phyloP scores from a whole-genome alignment of 2,329 filamentous ascomycete species.

The Periconia sp. region DNA sequence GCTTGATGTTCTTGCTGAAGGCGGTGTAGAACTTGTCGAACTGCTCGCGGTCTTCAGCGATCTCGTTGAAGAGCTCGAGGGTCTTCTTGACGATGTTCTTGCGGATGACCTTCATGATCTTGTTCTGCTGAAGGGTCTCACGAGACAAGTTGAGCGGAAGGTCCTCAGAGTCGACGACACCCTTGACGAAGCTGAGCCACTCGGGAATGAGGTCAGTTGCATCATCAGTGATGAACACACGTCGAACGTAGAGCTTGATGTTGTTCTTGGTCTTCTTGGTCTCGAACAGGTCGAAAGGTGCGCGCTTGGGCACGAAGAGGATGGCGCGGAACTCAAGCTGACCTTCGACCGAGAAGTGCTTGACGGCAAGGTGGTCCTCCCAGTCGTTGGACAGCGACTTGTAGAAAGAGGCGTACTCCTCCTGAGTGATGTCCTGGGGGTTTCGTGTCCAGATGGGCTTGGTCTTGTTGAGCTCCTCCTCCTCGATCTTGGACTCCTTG shows the following conservation, averaged over 20 bases:
- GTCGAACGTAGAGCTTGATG: constrained; percentile 99
- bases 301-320: constrained; percentile 99
- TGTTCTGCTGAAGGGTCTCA: constrained; percentile 99
- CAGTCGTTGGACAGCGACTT: constrained; percentile 99
- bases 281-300: constrained; percentile 99
- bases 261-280: constrained; percentile 99
- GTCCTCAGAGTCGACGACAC: constrained; percentile 99
- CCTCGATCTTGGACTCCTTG: constrained; percentile 98
- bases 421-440: constrained; percentile 89
- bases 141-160: constrained; percentile 98
- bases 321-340: constrained; percentile 99
- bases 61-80: constrained; percentile 98
- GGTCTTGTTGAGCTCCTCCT: constrained; percentile 99
- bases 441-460: constrained; percentile 99
- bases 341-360: constrained; percentile 99
- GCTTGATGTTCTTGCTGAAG: constrained; percentile 99
- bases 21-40: constrained; percentile 99
- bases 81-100: constrained; percentile 99
- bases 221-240: constrained; percentile 99
- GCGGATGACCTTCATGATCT: constrained; percentile 99
- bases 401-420: constrained; percentile 99
- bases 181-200: constrained; percentile 99
- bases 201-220: constrained; percentile 98
- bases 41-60: constrained; percentile 99
- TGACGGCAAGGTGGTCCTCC: constrained; percentile 99